A percentile compares a stretch with the other conserved stretches of the same genome.
Evolutionary conservation across 305 asterid genomes (phyloP).

Genomic region (Solanum aculeatissimum): DNA sequence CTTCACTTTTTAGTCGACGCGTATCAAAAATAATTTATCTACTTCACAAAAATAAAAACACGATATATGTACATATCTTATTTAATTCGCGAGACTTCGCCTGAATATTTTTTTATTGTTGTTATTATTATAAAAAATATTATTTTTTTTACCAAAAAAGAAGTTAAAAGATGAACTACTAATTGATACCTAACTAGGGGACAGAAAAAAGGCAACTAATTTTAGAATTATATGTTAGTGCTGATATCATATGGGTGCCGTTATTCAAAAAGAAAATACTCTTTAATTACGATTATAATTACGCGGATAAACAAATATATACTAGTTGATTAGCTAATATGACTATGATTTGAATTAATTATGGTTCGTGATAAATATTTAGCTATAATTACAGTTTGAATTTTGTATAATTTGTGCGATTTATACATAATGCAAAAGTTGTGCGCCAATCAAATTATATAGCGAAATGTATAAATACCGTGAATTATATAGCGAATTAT

Average conservation of each 20-base stretch:
- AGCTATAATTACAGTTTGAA: too few species aligned
- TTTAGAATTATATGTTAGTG: neutral
- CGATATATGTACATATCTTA: accelerated
- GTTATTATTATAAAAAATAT: neutral
- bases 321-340: too few species aligned
- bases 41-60: neutral
- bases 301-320: too few species aligned
- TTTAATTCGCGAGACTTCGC: accelerated
- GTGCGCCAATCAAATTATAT: too few species aligned
- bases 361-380: too few species aligned
- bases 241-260: neutral
- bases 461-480: too few species aligned
- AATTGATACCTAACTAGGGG: neutral
- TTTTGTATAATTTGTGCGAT: too few species aligned
- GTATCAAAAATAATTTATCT: neutral
- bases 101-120: neutral
- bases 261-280: neutral
- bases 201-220: neutral
- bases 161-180: neutral
- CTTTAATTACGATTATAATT: neutral
- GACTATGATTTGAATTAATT: too few species aligned
- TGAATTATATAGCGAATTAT: too few species aligned
- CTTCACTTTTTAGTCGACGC: neutral
- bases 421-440: too few species aligned
- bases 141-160: neutral